Conservation (phyloP, 768 basidiomycete genomes). For the Collybia nuda region DNA sequence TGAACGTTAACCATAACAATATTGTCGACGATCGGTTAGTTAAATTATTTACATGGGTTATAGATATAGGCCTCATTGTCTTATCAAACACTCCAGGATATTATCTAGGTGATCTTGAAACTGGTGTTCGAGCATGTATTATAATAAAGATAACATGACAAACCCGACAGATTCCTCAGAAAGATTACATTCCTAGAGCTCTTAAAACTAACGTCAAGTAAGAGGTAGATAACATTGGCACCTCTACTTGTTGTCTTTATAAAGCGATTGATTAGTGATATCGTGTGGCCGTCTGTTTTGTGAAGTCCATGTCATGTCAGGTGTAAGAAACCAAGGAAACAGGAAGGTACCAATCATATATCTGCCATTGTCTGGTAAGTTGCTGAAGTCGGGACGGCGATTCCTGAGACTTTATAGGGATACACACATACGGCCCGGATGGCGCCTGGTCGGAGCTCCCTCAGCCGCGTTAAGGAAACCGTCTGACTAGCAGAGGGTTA, state of each 20-base stretch:
- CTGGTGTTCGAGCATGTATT: not conserved
- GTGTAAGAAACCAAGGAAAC: slow-evolving; percentile 2
- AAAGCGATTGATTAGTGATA: slow-evolving; percentile 15
- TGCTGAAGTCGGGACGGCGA: too few species aligned
- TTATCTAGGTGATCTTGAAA: slow-evolving; percentile 54
- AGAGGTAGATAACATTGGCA: slow-evolving; percentile 51
- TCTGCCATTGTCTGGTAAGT: too few species aligned
- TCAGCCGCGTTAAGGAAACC: too few species aligned
- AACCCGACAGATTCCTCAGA: slow-evolving; percentile 46
- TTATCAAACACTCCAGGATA: slow-evolving; percentile 53
- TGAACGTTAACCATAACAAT: slow-evolving; percentile 60
- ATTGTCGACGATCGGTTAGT: slow-evolving; percentile 32
- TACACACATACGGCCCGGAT: too few species aligned
- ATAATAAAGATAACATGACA: not conserved
- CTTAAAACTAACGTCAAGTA: slow-evolving; percentile 41
- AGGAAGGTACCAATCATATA: too few species aligned
- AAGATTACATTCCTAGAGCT: slow-evolving; percentile 39
- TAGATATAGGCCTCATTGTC: slow-evolving; percentile 31
- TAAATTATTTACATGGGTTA: not conserved
- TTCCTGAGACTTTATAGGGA: too few species aligned
- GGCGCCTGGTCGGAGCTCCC: too few species aligned
- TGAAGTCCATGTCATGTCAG: slow-evolving; percentile 2
- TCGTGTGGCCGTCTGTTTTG: too few species aligned
- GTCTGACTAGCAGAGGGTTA: too few species aligned
- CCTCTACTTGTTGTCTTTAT: slow-evolving; percentile 45